Conservation (phyloP, 1,139 yeast genomes). For the Meyerozyma athensensis region DNA sequence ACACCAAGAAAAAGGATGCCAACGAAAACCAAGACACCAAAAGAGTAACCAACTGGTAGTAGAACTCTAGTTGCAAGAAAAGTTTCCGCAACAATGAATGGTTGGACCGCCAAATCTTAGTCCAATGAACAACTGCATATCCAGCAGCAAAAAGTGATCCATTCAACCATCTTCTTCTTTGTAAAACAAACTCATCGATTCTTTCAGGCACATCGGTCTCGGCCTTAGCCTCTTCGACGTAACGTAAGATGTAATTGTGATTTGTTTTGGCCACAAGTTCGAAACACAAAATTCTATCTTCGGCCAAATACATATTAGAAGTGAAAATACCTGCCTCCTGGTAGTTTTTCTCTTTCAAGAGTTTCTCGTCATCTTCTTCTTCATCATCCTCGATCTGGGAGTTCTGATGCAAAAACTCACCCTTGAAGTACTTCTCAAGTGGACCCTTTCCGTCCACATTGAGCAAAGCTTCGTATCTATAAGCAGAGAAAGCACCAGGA, state of each 20-base stretch:
- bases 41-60: constrained; percentile 62
- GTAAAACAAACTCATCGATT: constrained; percentile 68
- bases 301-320: constrained; percentile 82
- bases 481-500: constrained; percentile 88
- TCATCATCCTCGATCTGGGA: constrained; percentile 28
- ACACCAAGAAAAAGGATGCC: constrained; percentile 72
- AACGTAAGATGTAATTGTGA: constrained; percentile 59
- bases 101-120: constrained; percentile 62
- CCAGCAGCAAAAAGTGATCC: constrained; percentile 83
- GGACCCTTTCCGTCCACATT: constrained; percentile 69
- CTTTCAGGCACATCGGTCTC: constrained; percentile 81
- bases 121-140: constrained; percentile 69
- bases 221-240: constrained; percentile 73
- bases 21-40: constrained; percentile 77
- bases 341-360: constrained; percentile 38
- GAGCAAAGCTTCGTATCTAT: constrained; percentile 64
- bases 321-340: constrained; percentile 64
- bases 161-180: constrained; percentile 80
- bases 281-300: constrained; percentile 77
- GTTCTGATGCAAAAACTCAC: constrained; percentile 62
- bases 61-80: constrained; percentile 62
- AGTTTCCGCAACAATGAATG: constrained; percentile 62
- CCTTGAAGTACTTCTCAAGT: constrained; percentile 71
- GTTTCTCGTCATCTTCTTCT: constrained; percentile 37
- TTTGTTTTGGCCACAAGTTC: constrained; percentile 71